Evolutionary conservation across 1,284 basidiomycete genomes (phyloP), one percentile per base, ranked within the genome.

Genomic region (Dichomitus squalens): DNA sequence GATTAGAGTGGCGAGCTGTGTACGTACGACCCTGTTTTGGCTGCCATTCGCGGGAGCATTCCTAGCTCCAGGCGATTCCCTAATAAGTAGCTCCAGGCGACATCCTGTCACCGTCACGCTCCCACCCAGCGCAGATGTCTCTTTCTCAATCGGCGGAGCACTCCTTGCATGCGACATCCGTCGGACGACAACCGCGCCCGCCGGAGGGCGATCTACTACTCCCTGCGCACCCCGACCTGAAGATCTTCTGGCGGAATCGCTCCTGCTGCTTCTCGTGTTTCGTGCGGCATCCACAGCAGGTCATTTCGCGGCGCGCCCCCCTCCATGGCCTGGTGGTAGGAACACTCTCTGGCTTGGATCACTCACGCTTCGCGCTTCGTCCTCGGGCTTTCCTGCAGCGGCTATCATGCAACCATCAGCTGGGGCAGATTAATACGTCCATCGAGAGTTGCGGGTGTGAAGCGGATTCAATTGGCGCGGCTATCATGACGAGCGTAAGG

Each of bases 1-100:
- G 60, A 66, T 66, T 65, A 64, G 59, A 52, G 60, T 65, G 56
- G 55, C 43, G 59, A 56, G 52, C 51, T 56, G 57, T 62, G 59
- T 60, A 59, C 57, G 63, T 63, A 63, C 60, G 58, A 51, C 55
- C 57, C 53, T 59, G 57, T 50, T 64, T 61, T 33, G 57, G 60
- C 46, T 46, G 49, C 38, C 60, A 55, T 60, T 70, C 68, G 68
- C 68, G 68, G 68, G 68, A 70, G 68, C 65, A 68, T 65, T 63
- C 51, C 21, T 33, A 23, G 29, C 25, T 23, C 23, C 8, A n/a
- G n/a, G n/a, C n/a, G n/a, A n/a, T n/a, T n/a, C n/a, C n/a, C n/a
- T n/a, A n/a, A n/a, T n/a, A n/a, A n/a, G n/a, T n/a, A n/a, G n/a
- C n/a, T n/a, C n/a, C n/a, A n/a, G n/a, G n/a, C n/a, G n/a, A n/a